A percentile compares a stretch with the other conserved stretches of the same genome.
These are phyloP conservation scores for Pyrenopolyporus hunteri DNA, from an alignment of 495 filamentous ascomycete species.

Conservation along the genomic window DNA sequence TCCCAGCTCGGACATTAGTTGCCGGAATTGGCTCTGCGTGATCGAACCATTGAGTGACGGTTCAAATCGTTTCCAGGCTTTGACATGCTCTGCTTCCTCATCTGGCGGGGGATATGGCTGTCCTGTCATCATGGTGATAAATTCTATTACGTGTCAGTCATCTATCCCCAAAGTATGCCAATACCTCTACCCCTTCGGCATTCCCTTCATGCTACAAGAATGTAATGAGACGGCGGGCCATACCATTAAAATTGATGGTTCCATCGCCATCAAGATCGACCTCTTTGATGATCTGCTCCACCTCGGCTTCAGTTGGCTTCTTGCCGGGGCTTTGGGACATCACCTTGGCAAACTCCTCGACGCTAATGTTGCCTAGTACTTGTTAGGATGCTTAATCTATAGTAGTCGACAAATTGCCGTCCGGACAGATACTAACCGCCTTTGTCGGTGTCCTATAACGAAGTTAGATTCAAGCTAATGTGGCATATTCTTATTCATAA, in stretches of 20 bases:
- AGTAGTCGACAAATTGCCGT: not conserved
- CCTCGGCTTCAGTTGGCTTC: slow-evolving; percentile 37
- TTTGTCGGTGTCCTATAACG: slow-evolving; percentile 41
- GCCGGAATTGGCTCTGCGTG: slow-evolving; percentile 39
- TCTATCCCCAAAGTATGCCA: not conserved
- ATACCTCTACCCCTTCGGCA: not conserved
- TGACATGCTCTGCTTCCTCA: slow-evolving; percentile 31
- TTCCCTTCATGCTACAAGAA: not conserved
- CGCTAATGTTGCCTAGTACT: slow-evolving; percentile 42
- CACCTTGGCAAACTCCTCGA: slow-evolving; percentile 46
- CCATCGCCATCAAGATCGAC: slow-evolving; percentile 48
- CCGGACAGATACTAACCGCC: slow-evolving; percentile 36
- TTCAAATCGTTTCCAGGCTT: slow-evolving; percentile 41
- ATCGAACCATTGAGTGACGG: slow-evolving; percentile 40
- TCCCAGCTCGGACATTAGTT: slow-evolving; percentile 38
- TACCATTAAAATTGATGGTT: slow-evolving; percentile 48
- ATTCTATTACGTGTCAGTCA: slow-evolving; percentile 35
- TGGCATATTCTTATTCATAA: not conserved
- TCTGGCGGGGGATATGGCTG: slow-evolving; percentile 34
- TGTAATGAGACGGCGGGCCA: not conserved
- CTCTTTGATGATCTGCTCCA: slow-evolving; percentile 45
- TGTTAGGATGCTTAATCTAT: slow-evolving; percentile 20
- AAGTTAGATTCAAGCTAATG: not conserved
- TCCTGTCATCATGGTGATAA: slow-evolving; percentile 49
- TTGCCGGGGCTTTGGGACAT: slow-evolving; percentile 45